phyloP scores from a whole-genome alignment of 148 eudicot genomes.

The Chenopodium suecicum region DNA sequence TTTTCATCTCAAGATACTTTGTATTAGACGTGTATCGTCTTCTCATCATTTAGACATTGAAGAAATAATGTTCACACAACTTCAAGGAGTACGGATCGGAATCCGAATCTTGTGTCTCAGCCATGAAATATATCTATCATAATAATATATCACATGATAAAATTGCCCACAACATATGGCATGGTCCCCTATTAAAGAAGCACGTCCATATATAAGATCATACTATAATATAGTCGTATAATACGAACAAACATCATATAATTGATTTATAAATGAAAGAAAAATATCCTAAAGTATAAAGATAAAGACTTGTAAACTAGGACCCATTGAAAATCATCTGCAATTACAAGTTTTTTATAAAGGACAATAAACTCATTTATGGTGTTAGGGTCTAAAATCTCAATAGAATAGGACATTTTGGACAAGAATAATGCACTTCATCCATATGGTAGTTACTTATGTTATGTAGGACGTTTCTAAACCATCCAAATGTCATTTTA shows the following conservation, averaged over 20 bases:
- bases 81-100: too few species aligned
- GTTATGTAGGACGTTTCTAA: neutral
- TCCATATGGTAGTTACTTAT: slow-evolving; percentile 6
- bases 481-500: neutral
- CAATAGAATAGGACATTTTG: slow-evolving; percentile 5
- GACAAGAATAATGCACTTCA: slow-evolving; percentile 7
- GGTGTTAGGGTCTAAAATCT: slow-evolving; percentile 9
- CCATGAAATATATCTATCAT: neutral
- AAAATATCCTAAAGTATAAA: neutral
- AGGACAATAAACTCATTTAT: neutral
- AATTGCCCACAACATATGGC: slow-evolving; percentile 1
- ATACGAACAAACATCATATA: neutral
- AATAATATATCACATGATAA: neutral
- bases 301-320: neutral
- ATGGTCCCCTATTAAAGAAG: slow-evolving; percentile 4
- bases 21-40: too few species aligned
- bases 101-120: neutral
- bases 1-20: too few species aligned
- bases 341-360: neutral
- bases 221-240: too few species aligned
- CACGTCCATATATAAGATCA: neutral
- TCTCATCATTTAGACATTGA: too few species aligned
- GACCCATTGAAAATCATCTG: slow-evolving; percentile 19
- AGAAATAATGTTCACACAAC: too few species aligned
- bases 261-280: neutral